Percentiles rank a stretch among this genome's conserved stretches.
Evolutionary conservation across 1,284 basidiomycete species (phyloP).

Genomic region (Kalmanozyma brasiliensis): DNA sequence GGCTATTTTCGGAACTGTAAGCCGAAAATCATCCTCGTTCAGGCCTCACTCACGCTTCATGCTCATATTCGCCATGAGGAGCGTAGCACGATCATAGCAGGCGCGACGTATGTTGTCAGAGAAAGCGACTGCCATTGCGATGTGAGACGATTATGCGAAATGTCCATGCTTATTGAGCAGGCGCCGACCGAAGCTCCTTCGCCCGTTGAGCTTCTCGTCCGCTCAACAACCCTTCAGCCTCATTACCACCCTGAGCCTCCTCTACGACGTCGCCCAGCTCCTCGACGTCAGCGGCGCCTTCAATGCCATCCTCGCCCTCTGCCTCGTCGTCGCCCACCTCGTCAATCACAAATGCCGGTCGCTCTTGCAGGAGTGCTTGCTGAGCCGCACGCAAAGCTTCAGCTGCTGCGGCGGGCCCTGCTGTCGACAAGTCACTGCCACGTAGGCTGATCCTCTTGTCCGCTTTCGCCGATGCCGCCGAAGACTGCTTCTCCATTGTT

Average conservation of each 20-base stretch:
- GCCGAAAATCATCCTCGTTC: background rate
- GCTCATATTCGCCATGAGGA: too few relatives aligned
- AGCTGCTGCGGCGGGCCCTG: slow-evolving; percentile 55
- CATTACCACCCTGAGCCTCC: slow-evolving; percentile 16
- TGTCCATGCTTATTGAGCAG: slow-evolving; percentile 20
- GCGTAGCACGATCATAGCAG: too few relatives aligned
- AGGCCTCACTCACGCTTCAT: background rate
- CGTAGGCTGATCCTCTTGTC: slow-evolving; percentile 44
- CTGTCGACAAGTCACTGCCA: slow-evolving; percentile 48
- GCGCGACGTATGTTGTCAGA: too few relatives aligned
- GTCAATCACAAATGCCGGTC: slow-evolving; percentile 60
- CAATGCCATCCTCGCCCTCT: slow-evolving; percentile 41
- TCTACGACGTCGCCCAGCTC: slow-evolving; percentile 40
- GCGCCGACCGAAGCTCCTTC: slow-evolving; percentile 41
- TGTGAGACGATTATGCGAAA: too few relatives aligned
- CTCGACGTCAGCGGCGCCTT: slow-evolving; percentile 33
- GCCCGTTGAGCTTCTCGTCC: slow-evolving; percentile 45
- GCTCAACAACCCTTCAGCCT: slow-evolving; percentile 39
- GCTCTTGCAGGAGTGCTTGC: slow-evolving; percentile 54
- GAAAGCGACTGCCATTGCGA: too few relatives aligned
- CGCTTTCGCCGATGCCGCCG: slow-evolving; percentile 7
- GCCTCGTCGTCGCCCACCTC: slow-evolving; percentile 48
- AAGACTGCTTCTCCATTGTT: slow-evolving; percentile 26
- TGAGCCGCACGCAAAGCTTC: slow-evolving; percentile 56
- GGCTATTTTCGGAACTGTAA: too few relatives aligned